Conservation (phyloP, 225 moss, liverwort and hornwort species). For the Pseudoscleropodium purum region DNA sequence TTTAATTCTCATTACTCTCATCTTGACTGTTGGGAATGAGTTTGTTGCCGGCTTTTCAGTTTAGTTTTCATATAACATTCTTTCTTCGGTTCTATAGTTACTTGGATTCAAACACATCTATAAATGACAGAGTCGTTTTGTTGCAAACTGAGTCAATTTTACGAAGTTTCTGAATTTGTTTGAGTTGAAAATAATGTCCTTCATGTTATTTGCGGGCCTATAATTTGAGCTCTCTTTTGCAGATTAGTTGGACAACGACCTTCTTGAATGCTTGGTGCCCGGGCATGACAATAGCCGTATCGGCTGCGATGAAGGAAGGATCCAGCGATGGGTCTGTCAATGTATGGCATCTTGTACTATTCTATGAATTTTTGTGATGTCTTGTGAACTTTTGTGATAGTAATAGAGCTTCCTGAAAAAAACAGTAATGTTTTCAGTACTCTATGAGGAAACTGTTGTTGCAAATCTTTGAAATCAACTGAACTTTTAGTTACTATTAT, state of each 20-base stretch:
- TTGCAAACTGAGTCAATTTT: neutral
- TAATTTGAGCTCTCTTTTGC: neutral
- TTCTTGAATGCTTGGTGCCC: slow-evolving; percentile 18
- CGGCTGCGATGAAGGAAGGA: slow-evolving; percentile 19
- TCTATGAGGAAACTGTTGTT: neutral
- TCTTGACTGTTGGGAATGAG: neutral
- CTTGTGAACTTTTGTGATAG: neutral
- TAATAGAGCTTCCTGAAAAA: neutral
- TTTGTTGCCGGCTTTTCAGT: neutral
- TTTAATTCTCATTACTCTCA: neutral
- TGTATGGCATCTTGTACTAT: neutral
- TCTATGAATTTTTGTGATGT: neutral
- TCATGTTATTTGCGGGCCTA: neutral
- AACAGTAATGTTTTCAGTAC: neutral
- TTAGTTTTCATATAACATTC: neutral
- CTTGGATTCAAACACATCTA: neutral
- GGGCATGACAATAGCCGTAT: slow-evolving; percentile 13
- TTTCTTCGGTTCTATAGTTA: neutral
- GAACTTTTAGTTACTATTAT: neutral
- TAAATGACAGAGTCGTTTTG: too few relatives aligned
- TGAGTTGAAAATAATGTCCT: neutral
- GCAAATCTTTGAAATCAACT: neutral
- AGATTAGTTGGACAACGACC: slow-evolving; percentile 26
- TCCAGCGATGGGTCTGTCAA: slow-evolving; percentile 9
- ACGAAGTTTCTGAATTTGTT: neutral